phyloP scores from a whole-genome alignment of 441 rosid genomes.

The Manihot esculenta region DNA sequence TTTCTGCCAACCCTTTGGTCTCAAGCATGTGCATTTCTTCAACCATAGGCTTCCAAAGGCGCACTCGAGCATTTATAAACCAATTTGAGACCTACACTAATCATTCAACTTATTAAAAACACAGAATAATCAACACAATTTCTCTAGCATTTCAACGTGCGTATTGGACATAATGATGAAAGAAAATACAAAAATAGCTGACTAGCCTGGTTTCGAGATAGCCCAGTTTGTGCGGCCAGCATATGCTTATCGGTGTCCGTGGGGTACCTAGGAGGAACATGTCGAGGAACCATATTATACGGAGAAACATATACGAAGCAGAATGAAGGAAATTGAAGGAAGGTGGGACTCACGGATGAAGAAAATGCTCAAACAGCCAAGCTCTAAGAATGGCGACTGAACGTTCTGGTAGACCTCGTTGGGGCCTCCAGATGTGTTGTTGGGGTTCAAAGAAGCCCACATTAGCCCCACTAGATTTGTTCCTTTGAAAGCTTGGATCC shows the following conservation, averaged over 20 bases:
- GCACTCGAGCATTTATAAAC: slow-evolving; percentile 69
- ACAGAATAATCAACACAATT: not conserved
- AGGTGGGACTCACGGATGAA: slow-evolving; percentile 48
- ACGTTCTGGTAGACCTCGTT: slow-evolving; percentile 71
- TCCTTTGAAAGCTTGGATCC: slow-evolving; percentile 36
- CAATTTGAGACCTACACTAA: slow-evolving; percentile 60
- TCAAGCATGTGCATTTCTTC: slow-evolving; percentile 63
- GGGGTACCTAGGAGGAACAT: slow-evolving; percentile 46
- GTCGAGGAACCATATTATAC: not conserved
- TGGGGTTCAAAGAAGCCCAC: slow-evolving; percentile 45
- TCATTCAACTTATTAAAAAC: slow-evolving; percentile 1
- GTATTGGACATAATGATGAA: not conserved
- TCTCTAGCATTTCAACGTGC: not conserved
- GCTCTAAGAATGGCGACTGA: slow-evolving; percentile 57
- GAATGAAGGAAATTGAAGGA: not conserved
- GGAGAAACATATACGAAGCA: not conserved
- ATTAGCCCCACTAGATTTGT: slow-evolving; percentile 34
- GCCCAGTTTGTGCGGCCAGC: slow-evolving; percentile 54
- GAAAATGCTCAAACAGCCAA: slow-evolving; percentile 67
- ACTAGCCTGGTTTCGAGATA: slow-evolving; percentile 54
- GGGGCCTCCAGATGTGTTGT: slow-evolving; percentile 60
- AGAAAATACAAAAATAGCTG: slow-evolving; percentile 7
- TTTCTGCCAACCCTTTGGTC: slow-evolving; percentile 45
- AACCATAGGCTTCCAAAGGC: slow-evolving; percentile 68
- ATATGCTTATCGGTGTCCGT: slow-evolving; percentile 57